Percentiles rank a stretch among this genome's conserved stretches.
Conservation (phyloP, 495 filamentous ascomycete species). For the Apiosordaria backusii region DNA sequence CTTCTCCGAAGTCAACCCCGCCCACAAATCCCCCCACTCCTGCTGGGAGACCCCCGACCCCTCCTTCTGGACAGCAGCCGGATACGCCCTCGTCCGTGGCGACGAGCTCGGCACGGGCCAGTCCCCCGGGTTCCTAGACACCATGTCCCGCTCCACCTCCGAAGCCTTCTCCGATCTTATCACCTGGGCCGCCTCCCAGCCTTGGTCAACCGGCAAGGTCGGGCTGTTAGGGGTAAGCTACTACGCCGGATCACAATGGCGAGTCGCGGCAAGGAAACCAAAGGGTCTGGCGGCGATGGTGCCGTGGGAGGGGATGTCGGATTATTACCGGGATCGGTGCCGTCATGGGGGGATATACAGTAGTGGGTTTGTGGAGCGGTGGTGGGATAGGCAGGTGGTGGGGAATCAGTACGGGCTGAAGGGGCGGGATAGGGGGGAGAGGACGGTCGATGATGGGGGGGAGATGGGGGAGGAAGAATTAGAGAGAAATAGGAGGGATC, state of each 20-base stretch:
- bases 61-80: conserved; percentile 57
- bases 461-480: conserved; percentile 52
- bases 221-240: conserved; percentile 61
- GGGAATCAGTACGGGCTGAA: conserved; percentile 59
- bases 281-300: conserved; percentile 58
- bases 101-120: conserved; percentile 60
- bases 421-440: conserved; percentile 37
- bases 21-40: conserved; percentile 49
- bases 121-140: conserved; percentile 55
- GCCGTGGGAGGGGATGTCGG: conserved; percentile 68
- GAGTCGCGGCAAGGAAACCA: conserved; percentile 57
- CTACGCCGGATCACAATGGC: conserved; percentile 61
- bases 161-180: conserved; percentile 61
- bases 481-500: conserved; percentile 51
- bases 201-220: conserved; percentile 60
- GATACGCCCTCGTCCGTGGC: conserved; percentile 58
- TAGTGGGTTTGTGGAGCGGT: conserved; percentile 59
- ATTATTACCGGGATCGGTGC: conserved; percentile 62
- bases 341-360: conserved; percentile 64
- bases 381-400: conserved; percentile 64
- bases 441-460: conserved; percentile 58
- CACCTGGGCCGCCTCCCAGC: conserved; percentile 60
- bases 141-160: conserved; percentile 56
- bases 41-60: conserved; percentile 65
- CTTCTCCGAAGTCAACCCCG: conserved; percentile 47